These are phyloP conservation scores for Trebouxia gelatinosa DNA, from an alignment of 163 green algal genomes.

Conservation along the genomic window DNA sequence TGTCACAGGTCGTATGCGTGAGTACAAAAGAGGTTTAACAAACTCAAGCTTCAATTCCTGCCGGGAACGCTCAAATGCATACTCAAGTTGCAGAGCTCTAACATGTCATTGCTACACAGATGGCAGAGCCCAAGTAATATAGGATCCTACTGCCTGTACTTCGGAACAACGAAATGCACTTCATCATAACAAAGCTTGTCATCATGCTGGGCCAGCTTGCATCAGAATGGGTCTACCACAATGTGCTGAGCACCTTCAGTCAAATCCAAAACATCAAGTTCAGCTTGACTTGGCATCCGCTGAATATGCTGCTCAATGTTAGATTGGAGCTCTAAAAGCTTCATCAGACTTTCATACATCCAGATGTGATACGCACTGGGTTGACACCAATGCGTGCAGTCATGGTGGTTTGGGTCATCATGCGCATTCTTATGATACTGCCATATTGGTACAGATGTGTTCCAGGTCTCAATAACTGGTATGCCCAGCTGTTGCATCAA, in stretches of 20 bases:
- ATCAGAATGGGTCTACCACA: constrained; percentile 9
- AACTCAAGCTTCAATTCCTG: too few relatives aligned
- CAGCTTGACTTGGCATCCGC: constrained; percentile 3
- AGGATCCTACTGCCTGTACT: too few relatives aligned
- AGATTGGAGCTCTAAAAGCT: not conserved
- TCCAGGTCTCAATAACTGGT: constrained; percentile 26
- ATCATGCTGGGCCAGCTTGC: too few relatives aligned
- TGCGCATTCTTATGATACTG: constrained; percentile 25
- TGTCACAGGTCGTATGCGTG: too few relatives aligned
- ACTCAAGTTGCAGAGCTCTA: too few relatives aligned
- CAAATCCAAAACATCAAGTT: constrained; percentile 8
- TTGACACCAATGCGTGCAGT: constrained; percentile 28
- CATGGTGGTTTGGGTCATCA: constrained; percentile 26
- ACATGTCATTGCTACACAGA: too few relatives aligned
- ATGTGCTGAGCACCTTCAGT: constrained; percentile 10
- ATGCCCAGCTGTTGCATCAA: constrained; percentile 22
- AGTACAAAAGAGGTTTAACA: too few relatives aligned
- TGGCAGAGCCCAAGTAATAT: too few relatives aligned
- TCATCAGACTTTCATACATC: constrained; percentile 7
- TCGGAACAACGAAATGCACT: too few relatives aligned
- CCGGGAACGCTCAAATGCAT: too few relatives aligned
- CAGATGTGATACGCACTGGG: constrained; percentile 2
- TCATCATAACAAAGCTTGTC: too few relatives aligned
- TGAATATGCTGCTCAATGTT: constrained; percentile 9
- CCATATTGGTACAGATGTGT: constrained; percentile 22